Percentiles rank a stretch among this genome's conserved stretches.
These are phyloP conservation scores for Ogataea henricii DNA, from an alignment of 805 yeast species.

Conservation along the genomic window DNA sequence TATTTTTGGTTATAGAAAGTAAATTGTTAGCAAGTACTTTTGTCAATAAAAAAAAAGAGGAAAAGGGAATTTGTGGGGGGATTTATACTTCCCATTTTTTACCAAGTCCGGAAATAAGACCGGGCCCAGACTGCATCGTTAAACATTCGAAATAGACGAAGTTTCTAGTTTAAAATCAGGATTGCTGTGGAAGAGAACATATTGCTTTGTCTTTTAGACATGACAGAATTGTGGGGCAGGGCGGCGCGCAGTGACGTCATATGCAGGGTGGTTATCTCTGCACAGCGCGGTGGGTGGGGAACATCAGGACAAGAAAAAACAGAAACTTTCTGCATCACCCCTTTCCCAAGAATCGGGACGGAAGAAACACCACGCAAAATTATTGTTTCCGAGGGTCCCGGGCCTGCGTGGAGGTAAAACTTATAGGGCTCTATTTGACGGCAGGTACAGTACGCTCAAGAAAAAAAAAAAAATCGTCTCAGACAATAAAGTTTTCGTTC, in stretches of 20 bases:
- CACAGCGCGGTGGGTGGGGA: neutral
- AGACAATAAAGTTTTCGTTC: no score
- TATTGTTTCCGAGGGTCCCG: no score
- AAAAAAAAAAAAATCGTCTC: no score
- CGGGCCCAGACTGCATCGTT: neutral
- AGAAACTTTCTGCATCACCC: no score
- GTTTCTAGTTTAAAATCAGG: neutral
- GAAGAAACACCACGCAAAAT: no score
- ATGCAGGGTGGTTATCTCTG: slow-evolving; percentile 1
- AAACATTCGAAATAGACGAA: neutral
- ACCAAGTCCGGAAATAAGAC: neutral
- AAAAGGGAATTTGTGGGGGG: neutral
- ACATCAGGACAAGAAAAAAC: neutral
- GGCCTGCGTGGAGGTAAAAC: no score
- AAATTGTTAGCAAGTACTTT: no score
- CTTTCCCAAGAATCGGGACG: no score
- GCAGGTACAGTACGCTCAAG: no score
- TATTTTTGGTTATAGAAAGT: no score
- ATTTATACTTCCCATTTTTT: neutral
- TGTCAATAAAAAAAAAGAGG: neutral
- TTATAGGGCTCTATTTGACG: no score
- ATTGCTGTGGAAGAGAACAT: neutral
- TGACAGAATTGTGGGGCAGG: slow-evolving; percentile 3
- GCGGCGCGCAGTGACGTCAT: slow-evolving; percentile 2
- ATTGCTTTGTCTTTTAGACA: neutral